Evolutionary conservation across 1,139 yeast species (phyloP), one percentile per base, ranked within the genome.

Genomic region (Saccharomyces hybrid): DNA sequence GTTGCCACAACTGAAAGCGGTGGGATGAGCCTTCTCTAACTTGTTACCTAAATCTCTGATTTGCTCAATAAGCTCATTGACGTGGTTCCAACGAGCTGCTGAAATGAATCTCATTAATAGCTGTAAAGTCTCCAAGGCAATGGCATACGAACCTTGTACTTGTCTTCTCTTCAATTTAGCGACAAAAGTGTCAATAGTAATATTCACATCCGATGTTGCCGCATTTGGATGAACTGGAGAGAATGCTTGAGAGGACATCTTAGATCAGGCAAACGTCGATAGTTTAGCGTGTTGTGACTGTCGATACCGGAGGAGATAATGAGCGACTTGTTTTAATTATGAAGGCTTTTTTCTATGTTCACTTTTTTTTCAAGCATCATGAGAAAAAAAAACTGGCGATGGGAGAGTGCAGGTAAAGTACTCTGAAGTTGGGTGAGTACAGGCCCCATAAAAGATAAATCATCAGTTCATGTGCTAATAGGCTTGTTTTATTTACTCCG

Each of bases 61-160:
- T 56, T 86, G 82, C 16, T 72, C 73, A 49, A 91, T 83, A 60
- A 93, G 77, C 59, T 88, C 90, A 57, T 81, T 83, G 7, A 88
- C 82, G 56, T 83, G 81, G 48, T 81, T 75, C 97, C 98, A 93
- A 67, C 96, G 78, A 3, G 93, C 89, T 2, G 89, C 88, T 0
- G 98, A 88, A 23, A 91, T 85, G 50, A 89, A 95, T 69, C 97
- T 80, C 82, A 89, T 86, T 60, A 93, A 73, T 52, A 93, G 75
- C 63, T 89, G 95, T 16, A 97, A 85, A 6, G 97, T 88, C 56
- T 88, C 93, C 50, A 89, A 75, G 0, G 98, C 98, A 51, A 89
- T 88, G 30, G 77, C 78, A 64, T 84, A 83, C 31, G 95, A 87
- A 1, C 68, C 70, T 20, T 57, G 62, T 32, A 68, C 63, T 55